Base-by-base conservation (phyloP, 208 protist genomes). In the Crithidia fasciculata region DNA sequence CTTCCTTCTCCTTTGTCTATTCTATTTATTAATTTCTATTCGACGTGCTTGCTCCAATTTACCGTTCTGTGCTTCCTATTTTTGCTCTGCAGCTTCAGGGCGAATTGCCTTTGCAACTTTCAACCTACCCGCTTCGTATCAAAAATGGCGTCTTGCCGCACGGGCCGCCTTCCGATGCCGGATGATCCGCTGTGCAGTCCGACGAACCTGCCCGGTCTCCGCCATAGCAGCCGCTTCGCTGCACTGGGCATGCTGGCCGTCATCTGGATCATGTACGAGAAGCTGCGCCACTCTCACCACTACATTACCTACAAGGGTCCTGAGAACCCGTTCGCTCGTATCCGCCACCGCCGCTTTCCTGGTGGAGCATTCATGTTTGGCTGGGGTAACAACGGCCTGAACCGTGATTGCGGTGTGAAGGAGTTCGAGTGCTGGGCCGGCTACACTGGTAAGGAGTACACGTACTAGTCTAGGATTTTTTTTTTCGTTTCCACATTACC, bases 381-480 rank as follows among this genome's bases (percentile, higher is more conserved):
- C 13, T 96, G 92, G 92, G 92, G 92, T 91, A 96, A 94, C 79
- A 96, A 96, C 72, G 92, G 89, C 39, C 81, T 96, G 74, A 96
- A 96, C 78, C 87, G 92, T 73, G 92, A 96, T 75, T 96, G 92
- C 72, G 88, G 85, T 83, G 57, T 95, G 58, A 91, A 92, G 67
- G 92, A 96, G 69, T 96, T 88, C 74, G 89, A 96, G 74, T 96
- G 92, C 85, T 96, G 92, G 92, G 87, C 89, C 67, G 92, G 92
- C 39, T 96, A 96, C 85, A 84, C 82, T 70, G 92, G 92, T 74
- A 94, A 94, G 80, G 88, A 94, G 74, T 96, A 93, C 80, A 92
- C 87, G 19, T 94, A 94, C 78, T 96, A 93, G 75, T 13, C 2
- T 13, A 64, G 18, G 15, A 15, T 63, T 6, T 73, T 28, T 60